Evolutionary conservation across 1,284 basidiomycete species (phyloP), one percentile per base, ranked within the genome.

Genomic region (Pseudozyma flocculosa): DNA sequence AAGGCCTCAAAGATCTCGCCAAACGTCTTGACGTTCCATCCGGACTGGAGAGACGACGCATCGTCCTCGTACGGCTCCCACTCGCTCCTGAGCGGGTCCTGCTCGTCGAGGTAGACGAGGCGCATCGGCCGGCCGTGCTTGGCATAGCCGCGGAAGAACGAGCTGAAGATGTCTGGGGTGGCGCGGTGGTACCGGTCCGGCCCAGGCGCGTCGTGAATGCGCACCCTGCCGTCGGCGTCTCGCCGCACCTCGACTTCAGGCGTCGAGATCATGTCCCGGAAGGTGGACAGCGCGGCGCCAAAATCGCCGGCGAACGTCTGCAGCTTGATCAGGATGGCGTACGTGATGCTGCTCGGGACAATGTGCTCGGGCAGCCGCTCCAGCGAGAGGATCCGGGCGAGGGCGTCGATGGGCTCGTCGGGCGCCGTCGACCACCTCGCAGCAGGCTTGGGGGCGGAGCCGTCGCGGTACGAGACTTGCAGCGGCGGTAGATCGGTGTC

Each of bases 211-310:
- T 15, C 51, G 42, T 26, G 22, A 2, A 18, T 22, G 21, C 38
- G 17, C 32, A 9, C 19, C 32, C 38, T 22, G 39, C 9, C 29
- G 4, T 15, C 19, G 17, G 22, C 29, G 15, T 45, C 38, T 9
- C 3, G 17, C 3, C 1, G 18, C 26, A 40, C 18, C 5, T 21
- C 18, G 38, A 40, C 38, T 22, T 40, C 10, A 3, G 41, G 63
- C 13, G 59, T 66, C 9, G 59, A 58, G 18, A 59, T 48, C 13
- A 66, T 47, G 32, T 66, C 63, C 29, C 50, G 61, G 37, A 66
- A 57, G 0, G 60, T 55, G 18, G 54, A 38, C 7, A 66, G 38
- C 13, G 63, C 54, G 40, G 54, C 59, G 14, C 45, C 52, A 24
- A 66, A 66, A 1, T 59, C 48, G n/a, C 63, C 63, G 8, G 44